These are phyloP conservation scores for Roridomyces roridus DNA, from an alignment of 768 basidiomycete species.

Conservation along the genomic window DNA sequence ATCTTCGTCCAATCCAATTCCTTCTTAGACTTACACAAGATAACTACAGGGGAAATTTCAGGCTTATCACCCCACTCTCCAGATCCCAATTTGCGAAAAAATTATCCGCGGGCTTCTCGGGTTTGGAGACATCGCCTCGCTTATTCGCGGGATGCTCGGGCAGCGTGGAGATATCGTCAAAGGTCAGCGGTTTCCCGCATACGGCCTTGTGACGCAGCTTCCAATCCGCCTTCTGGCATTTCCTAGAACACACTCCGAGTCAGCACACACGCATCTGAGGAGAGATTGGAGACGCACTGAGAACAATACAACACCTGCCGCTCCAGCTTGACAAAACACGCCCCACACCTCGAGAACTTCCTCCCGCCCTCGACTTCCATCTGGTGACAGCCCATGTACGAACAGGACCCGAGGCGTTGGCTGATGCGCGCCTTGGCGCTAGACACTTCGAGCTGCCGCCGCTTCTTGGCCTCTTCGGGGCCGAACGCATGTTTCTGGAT, in stretches of 20 bases:
- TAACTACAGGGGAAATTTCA: no score
- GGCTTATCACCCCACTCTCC: no score
- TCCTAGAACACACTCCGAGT: not conserved
- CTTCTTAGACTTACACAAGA: no score
- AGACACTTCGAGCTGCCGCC: not conserved
- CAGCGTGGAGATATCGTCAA: not conserved
- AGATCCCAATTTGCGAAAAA: no score
- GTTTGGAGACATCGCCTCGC: no score
- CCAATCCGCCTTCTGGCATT: conserved; percentile 17
- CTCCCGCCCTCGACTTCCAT: not conserved
- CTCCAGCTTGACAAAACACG: conserved; percentile 12
- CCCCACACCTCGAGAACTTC: conserved; percentile 12
- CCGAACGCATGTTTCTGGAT: not conserved
- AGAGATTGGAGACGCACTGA: not conserved
- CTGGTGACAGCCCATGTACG: conserved; percentile 6
- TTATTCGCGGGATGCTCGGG: no score
- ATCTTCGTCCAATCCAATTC: no score
- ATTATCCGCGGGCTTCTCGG: no score
- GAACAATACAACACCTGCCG: conserved; percentile 22
- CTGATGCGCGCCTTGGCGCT: not conserved
- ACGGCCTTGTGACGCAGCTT: conserved; percentile 4
- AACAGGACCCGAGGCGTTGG: conserved; percentile 7
- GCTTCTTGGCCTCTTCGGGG: not conserved
- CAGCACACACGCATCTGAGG: not conserved
- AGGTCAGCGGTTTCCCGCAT: conserved; percentile 12